Conservation (phyloP, 2,329 filamentous ascomycete species). For the Magnaporthales sp. region DNA sequence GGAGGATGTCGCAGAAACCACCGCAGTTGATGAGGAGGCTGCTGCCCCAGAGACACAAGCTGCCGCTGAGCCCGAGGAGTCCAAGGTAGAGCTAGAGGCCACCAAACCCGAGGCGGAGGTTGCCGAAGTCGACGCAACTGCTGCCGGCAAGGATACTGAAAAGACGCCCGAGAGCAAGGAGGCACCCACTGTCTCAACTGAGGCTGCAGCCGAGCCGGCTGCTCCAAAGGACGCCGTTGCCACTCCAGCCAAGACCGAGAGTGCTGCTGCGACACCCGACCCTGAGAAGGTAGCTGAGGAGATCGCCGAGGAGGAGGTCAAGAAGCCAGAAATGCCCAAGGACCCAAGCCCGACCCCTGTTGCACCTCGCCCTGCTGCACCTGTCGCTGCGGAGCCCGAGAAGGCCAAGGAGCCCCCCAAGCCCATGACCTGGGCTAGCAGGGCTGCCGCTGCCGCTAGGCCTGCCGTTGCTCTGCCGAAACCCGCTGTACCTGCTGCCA, state of each 20-base stretch:
- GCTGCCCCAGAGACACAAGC: conserved; percentile 24
- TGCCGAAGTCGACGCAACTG: conserved; percentile 32
- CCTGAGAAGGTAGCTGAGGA: conserved; percentile 43
- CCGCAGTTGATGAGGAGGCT: conserved; percentile 16
- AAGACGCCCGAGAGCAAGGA: conserved; percentile 37
- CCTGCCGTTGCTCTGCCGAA: conserved; percentile 48
- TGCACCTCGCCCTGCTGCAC: conserved; percentile 37
- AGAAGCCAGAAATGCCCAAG: conserved; percentile 58
- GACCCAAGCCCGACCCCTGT: conserved; percentile 49
- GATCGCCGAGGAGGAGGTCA: conserved; percentile 44
- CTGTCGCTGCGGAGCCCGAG: conserved; percentile 31
- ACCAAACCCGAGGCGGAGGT: conserved; percentile 14
- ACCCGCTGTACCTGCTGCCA: conserved; percentile 43
- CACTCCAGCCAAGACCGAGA: conserved; percentile 22
- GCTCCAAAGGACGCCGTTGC: conserved; percentile 21
- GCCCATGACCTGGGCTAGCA: conserved; percentile 70
- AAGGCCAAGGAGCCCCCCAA: conserved; percentile 43
- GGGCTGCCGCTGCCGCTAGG: conserved; percentile 48
- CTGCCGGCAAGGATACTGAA: conserved; percentile 70
- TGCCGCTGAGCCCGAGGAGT: conserved; percentile 18
- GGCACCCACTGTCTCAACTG: conserved; percentile 32
- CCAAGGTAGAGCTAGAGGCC: conserved; percentile 22
- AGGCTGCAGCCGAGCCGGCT: conserved; percentile 20
- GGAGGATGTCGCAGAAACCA: conserved; percentile 49
- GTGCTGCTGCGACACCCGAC: conserved; percentile 28